phyloP scores from a whole-genome alignment of 345 rosid genomes.

The Camelina sativa region DNA sequence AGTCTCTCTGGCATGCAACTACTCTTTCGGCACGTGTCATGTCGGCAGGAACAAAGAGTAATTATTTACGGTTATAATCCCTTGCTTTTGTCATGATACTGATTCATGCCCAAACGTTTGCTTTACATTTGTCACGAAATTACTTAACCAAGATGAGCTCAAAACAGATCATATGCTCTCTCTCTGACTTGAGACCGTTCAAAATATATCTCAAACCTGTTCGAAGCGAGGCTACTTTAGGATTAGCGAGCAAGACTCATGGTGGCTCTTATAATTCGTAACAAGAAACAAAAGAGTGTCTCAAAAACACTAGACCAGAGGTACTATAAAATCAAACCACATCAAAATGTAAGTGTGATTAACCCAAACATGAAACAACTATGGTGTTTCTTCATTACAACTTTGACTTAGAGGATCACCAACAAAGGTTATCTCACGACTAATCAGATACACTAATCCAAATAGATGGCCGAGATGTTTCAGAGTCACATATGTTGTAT shows the following conservation, averaged over 20 bases:
- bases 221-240: neutral
- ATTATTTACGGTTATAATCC: conserved; percentile 3
- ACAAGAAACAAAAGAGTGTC: neutral
- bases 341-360: neutral
- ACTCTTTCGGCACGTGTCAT: conserved; percentile 26
- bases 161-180: neutral
- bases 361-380: neutral
- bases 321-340: no score
- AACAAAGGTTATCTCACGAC: neutral
- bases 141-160: neutral
- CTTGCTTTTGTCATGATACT: neutral
- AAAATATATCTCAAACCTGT: neutral
- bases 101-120: conserved; percentile 11
- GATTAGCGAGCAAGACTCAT: neutral
- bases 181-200: neutral
- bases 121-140: neutral
- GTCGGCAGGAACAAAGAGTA: conserved; percentile 21
- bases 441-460: neutral
- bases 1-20: conserved; percentile 29
- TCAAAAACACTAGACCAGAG: neutral
- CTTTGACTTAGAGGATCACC: no score
- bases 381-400: neutral
- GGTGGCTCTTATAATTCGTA: neutral
- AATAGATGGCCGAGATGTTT: neutral
- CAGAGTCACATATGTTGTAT: neutral